Conservation (phyloP, 208 protist species). For the Trypanosoma platydactyli region DNA sequence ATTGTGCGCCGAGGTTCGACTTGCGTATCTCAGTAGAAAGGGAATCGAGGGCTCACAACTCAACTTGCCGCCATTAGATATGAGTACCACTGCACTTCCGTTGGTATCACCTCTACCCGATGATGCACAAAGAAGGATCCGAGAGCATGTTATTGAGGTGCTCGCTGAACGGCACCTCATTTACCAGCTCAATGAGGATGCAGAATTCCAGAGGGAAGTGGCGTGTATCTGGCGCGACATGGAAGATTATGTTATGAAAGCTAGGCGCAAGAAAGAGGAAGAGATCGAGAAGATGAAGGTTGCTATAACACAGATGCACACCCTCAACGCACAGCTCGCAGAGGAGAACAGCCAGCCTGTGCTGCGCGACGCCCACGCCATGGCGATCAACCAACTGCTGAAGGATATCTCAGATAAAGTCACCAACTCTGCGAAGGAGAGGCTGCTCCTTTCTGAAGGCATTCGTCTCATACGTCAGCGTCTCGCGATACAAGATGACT, state of each 20-base stretch:
- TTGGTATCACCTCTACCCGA: neutral
- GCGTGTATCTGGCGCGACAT: slow-evolving; percentile 37
- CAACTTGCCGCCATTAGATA: neutral
- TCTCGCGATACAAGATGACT: slow-evolving; percentile 49
- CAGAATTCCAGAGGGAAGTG: slow-evolving; percentile 31
- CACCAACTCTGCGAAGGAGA: slow-evolving; percentile 38
- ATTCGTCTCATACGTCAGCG: slow-evolving; percentile 63
- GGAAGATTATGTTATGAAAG: slow-evolving; percentile 32
- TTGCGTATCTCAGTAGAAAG: slow-evolving; percentile 49
- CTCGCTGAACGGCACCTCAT: slow-evolving; percentile 38
- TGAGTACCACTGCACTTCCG: neutral
- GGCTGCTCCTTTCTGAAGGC: slow-evolving; percentile 39
- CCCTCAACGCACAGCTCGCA: slow-evolving; percentile 47
- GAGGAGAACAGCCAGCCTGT: slow-evolving; percentile 70
- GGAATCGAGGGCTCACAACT: neutral
- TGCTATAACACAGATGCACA: slow-evolving; percentile 38
- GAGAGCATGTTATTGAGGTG: slow-evolving; percentile 35
- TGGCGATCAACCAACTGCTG: slow-evolving; percentile 60
- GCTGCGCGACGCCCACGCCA: slow-evolving; percentile 65
- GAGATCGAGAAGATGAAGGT: slow-evolving; percentile 35
- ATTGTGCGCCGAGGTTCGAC: slow-evolving; percentile 77
- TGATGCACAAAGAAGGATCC: slow-evolving; percentile 6
- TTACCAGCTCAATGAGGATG: slow-evolving; percentile 38
- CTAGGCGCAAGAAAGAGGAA: slow-evolving; percentile 25
- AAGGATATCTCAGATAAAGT: slow-evolving; percentile 59